Percentiles rank a stretch among this genome's conserved stretches.
These are phyloP conservation scores for Salvia rosmarinus DNA, from an alignment of 257 asterid genomes.

Conservation along the genomic window DNA sequence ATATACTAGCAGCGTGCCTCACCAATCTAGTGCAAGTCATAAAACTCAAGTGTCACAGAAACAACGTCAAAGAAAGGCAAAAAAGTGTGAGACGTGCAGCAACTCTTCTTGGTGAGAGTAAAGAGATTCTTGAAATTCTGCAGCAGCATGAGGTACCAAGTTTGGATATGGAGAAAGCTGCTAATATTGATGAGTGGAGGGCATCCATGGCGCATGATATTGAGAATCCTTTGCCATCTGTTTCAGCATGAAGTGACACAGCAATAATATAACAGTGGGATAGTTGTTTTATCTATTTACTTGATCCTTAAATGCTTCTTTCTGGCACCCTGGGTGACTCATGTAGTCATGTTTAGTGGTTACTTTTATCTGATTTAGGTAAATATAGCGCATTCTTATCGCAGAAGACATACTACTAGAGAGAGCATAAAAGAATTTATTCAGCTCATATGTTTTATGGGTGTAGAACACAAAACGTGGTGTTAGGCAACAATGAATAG, in stretches of 20 bases:
- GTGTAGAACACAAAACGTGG: neutral
- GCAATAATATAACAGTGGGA: too few relatives aligned
- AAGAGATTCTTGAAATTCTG: neutral
- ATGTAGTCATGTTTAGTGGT: too few relatives aligned
- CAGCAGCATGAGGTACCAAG: neutral
- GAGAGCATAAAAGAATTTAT: too few relatives aligned
- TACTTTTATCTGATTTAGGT: too few relatives aligned
- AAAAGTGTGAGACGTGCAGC: neutral
- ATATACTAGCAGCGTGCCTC: conserved; percentile 19
- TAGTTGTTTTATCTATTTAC: too few relatives aligned
- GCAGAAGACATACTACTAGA: too few relatives aligned
- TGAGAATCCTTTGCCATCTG: neutral
- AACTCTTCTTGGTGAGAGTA: neutral
- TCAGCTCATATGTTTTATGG: neutral
- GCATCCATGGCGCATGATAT: neutral
- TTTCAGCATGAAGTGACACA: too few relatives aligned
- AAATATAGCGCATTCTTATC: too few relatives aligned
- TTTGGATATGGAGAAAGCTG: neutral
- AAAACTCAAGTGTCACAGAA: neutral
- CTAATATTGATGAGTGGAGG: neutral
- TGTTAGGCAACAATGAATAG: neutral
- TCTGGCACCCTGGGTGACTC: too few relatives aligned
- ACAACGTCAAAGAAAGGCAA: neutral
- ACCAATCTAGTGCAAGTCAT: neutral
- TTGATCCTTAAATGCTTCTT: too few relatives aligned